phyloP scores from a whole-genome alignment of 192 early-diverging fungal genomes.

The Podochytrium sp. region DNA sequence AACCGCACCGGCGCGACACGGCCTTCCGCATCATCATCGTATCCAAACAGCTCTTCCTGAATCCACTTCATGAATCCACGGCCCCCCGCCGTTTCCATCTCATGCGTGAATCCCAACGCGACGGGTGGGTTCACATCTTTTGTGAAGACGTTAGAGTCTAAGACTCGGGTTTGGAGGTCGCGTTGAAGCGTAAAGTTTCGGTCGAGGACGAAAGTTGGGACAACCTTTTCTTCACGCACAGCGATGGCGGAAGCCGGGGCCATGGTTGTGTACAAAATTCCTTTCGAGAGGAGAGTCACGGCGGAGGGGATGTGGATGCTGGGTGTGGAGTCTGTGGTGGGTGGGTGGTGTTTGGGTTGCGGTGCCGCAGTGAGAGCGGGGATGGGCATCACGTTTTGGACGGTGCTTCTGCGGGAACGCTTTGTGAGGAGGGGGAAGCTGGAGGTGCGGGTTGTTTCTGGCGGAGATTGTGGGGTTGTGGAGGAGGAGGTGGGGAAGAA shows the following conservation, averaged over 20 bases:
- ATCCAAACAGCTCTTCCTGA: neutral
- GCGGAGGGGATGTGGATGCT: conserved; percentile 3
- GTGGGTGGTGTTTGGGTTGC: neutral
- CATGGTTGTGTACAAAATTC: conserved; percentile 19
- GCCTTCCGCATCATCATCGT: too few species aligned
- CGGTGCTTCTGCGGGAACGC: neutral
- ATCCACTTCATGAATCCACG: conserved; percentile 8
- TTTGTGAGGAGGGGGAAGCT: too few species aligned
- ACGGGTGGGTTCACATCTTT: neutral
- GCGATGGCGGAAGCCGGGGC: neutral
- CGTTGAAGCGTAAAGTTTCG: conserved; percentile 15
- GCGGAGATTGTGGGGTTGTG: neutral
- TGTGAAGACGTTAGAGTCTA: neutral
- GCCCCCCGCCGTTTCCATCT: neutral
- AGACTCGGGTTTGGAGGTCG: conserved; percentile 10
- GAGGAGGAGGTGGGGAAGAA: neutral
- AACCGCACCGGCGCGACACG: conserved; percentile 9
- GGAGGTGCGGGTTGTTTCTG: too few species aligned
- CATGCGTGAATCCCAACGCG: neutral
- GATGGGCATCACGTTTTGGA: neutral
- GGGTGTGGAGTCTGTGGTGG: neutral
- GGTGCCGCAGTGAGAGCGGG: too few species aligned
- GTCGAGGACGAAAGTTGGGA: conserved; percentile 19
- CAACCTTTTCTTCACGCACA: neutral
- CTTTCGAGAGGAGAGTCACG: conserved; percentile 4